Evolutionary conservation across 129 eudicot species (phyloP).

Genomic region (Artemisia argyi): DNA sequence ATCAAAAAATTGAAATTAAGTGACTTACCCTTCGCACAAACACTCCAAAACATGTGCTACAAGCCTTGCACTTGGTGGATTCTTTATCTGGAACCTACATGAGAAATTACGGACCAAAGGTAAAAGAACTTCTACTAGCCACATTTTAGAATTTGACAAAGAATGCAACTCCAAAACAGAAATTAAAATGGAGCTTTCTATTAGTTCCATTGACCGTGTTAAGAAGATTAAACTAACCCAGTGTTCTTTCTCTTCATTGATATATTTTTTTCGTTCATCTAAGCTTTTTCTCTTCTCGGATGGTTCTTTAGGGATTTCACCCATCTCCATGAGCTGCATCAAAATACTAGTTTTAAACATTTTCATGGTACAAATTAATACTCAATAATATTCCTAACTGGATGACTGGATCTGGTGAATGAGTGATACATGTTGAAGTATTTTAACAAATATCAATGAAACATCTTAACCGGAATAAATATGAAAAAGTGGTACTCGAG

Average conservation of each 20-base stretch:
- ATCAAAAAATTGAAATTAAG: not conserved
- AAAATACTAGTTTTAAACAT: conserved; percentile 8
- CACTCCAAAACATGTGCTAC: conserved; percentile 67
- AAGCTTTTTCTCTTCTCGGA: conserved; percentile 79
- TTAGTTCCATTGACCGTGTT: not conserved
- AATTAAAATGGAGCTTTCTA: conserved; percentile 1
- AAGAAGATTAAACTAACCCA: conserved; percentile 48
- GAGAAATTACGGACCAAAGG: conserved; percentile 1
- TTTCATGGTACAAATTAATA: too few relatives aligned
- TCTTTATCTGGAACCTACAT: conserved; percentile 92
- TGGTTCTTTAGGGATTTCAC: conserved; percentile 57
- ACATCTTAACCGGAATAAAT: not conserved
- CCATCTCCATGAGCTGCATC: conserved; percentile 77
- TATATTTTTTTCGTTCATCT: conserved; percentile 75
- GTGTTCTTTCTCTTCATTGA: conserved; percentile 76
- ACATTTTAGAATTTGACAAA: not conserved
- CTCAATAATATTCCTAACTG: not conserved
- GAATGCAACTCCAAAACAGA: not conserved
- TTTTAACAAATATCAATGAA: not conserved
- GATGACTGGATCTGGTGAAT: too few relatives aligned
- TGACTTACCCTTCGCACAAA: conserved; percentile 61
- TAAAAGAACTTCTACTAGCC: conserved; percentile 1
- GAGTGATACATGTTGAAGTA: not conserved
- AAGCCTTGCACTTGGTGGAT: conserved; percentile 61
- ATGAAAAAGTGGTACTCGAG: not conserved